Evolutionary conservation across 441 rosid species (phyloP).

Genomic region (Gossypium davidsonii): DNA sequence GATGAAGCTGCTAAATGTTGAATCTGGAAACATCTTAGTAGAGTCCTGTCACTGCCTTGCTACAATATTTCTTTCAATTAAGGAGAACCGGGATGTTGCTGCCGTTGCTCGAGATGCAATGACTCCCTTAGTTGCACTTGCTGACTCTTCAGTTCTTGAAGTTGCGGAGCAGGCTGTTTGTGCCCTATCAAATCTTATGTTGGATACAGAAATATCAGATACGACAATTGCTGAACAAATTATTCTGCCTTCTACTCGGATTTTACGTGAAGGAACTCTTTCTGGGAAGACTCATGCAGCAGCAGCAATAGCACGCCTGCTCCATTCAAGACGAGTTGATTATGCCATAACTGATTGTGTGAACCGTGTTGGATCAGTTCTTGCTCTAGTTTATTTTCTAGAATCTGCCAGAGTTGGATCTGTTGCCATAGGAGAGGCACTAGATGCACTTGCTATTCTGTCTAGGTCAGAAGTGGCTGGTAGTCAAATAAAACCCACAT

Average conservation of each 20-base stretch:
- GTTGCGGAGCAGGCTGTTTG: conserved; percentile 95
- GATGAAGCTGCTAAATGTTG: conserved; percentile 74
- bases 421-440: conserved; percentile 73
- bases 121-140: conserved; percentile 60
- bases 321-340: conserved; percentile 65
- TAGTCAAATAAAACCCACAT: conserved; percentile 73
- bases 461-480: conserved; percentile 58
- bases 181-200: conserved; percentile 90
- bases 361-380: conserved; percentile 89
- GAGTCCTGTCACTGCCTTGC: conserved; percentile 84
- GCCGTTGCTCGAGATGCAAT: conserved; percentile 78
- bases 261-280: conserved; percentile 85
- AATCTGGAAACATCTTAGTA: conserved; percentile 68
- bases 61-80: conserved; percentile 82
- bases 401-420: conserved; percentile 71
- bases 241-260: conserved; percentile 84
- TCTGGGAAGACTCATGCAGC: conserved; percentile 95
- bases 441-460: conserved; percentile 87
- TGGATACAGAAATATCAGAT: conserved; percentile 83
- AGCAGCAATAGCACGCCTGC: conserved; percentile 91
- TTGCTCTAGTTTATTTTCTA: conserved; percentile 86
- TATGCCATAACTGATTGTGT: conserved; percentile 71
- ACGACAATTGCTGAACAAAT: conserved; percentile 72
- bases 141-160: conserved; percentile 72
- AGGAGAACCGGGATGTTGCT: conserved; percentile 90